Evolutionary conservation across 345 rosid genomes (phyloP), one percentile per base, ranked within the genome.

Genomic region (Gossypium sturtianum): DNA sequence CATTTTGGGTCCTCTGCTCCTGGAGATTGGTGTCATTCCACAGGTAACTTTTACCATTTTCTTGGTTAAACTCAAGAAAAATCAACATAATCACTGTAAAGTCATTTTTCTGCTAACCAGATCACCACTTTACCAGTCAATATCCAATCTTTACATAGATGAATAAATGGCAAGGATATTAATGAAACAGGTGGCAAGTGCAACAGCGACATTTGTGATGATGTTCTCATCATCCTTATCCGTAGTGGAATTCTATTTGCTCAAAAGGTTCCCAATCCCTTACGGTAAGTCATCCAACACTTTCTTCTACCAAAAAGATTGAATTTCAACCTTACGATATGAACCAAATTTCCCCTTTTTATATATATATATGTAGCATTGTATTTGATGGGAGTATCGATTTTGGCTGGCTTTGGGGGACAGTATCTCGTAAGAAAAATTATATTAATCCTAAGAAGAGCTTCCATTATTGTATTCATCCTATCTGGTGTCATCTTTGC

Each of bases 151-250:
- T 52, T 16, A 52, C 57, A 16, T 47, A 1, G 20, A 3, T 52
- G 20, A 47, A 47, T 47, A 47, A 47, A 47, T 47, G 13, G 51
- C 51, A 9, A 45, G 12, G 49, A 45, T 47, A 23, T 57, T 2
- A 9, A 41, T 41, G 8, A 13, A 58, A 60, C 84, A 93, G 97
- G 98, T 92, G 27, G 96, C 98, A 13, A 94, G 98, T 56, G 98
- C 98, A 8, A 94, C 98, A 65, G 95, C 97, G 1, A 94, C 98
- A 2, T 94, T 94, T 74, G 98, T 94, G 74, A 94, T 94, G 98
- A 87, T 92, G 93, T 94, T 88, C 82, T 94, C 98, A 8, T 92
- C 98, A 25, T 92, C 98, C 45, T 83, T 94, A 79, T 94, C 98
- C 1, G 98, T 94, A 25, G 93, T 92, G 48, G 98, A 94, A 84